These are phyloP conservation scores for Aspergillus bridgeri DNA, from an alignment of 495 filamentous ascomycete genomes.

Conservation along the genomic window DNA sequence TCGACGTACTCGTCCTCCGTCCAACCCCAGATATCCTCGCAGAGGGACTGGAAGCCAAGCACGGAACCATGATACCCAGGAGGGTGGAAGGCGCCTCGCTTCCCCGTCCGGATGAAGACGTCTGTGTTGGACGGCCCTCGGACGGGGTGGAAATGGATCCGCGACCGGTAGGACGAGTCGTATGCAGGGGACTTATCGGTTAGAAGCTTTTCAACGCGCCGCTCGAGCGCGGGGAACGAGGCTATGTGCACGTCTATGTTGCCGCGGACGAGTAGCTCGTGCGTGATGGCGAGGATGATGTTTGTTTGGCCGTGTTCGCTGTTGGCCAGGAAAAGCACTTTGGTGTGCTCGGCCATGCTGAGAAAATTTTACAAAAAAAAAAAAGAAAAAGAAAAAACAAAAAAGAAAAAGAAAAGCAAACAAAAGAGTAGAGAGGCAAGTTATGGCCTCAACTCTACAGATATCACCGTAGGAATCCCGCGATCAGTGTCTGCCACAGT, in stretches of 20 bases:
- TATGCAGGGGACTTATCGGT: constrained; percentile 24
- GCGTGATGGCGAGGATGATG: constrained; percentile 49
- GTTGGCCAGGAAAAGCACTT: constrained; percentile 51
- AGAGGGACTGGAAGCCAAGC: constrained; percentile 34
- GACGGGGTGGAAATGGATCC: constrained; percentile 41
- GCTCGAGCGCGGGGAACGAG: constrained; percentile 42
- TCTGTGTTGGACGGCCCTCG: constrained; percentile 40
- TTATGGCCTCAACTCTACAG: no score
- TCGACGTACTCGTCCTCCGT: constrained; percentile 45
- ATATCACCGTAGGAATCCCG: no score
- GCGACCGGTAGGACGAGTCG: constrained; percentile 22
- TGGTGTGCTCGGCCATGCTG: constrained; percentile 8
- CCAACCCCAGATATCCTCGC: constrained; percentile 40
- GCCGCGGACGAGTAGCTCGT: constrained; percentile 45
- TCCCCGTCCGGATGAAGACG: constrained; percentile 36
- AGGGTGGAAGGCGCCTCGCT: constrained; percentile 31
- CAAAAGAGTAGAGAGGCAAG: no score
- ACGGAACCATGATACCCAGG: constrained; percentile 36
- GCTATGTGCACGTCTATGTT: constrained; percentile 50
- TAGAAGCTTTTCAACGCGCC: constrained; percentile 27
- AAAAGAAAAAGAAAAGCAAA: not conserved
- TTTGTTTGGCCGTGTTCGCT: constrained; percentile 56
- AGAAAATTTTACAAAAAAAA: no score
- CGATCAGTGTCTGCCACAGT: no score
- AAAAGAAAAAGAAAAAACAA: not conserved